Evolutionary conservation across 768 basidiomycete genomes (phyloP).

Genomic region (Termitomyces sp.): DNA sequence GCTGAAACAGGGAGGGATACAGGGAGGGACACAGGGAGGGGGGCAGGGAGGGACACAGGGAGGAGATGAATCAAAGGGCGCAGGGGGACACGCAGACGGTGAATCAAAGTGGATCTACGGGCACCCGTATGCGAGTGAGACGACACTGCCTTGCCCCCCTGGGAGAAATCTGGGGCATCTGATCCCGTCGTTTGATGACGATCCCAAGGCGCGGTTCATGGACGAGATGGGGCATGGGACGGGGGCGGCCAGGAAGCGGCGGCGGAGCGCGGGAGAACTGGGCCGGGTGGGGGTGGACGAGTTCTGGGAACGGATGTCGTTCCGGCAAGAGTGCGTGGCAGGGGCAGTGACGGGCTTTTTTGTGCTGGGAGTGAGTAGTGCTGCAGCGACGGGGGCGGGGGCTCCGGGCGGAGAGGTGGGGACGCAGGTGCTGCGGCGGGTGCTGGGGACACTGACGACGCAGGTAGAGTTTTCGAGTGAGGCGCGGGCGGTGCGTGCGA

Average conservation of each 20-base stretch:
- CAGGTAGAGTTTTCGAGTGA: constrained; percentile 73
- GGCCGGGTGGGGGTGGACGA: constrained; percentile 61
- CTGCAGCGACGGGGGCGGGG: no score
- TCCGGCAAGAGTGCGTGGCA: constrained; percentile 88
- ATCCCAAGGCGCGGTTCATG: constrained; percentile 92
- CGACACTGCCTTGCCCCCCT: constrained; percentile 37
- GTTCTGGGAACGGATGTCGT: constrained; percentile 98
- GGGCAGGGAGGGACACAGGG: no score
- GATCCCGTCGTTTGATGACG: constrained; percentile 93
- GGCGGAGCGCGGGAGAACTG: constrained; percentile 54
- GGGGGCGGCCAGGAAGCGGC: constrained; percentile 49
- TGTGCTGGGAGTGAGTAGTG: constrained; percentile 43
- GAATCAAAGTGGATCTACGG: constrained; percentile 83
- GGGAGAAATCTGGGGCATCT: constrained; percentile 53
- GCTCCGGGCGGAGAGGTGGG: constrained; percentile 34
- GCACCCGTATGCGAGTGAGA: constrained; percentile 66
- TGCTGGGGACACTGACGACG: constrained; percentile 62
- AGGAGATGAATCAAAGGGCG: no score
- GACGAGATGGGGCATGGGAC: constrained; percentile 80
- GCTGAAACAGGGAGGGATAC: constrained; percentile 41
- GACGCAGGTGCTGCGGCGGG: constrained; percentile 59
- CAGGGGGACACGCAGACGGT: no score
- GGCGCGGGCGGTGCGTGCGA: constrained; percentile 61
- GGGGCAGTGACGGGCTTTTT: constrained; percentile 95
- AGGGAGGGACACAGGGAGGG: no score